Conservation (phyloP, 2,329 filamentous ascomycete species). For the Furcasterigmium furcatum region DNA sequence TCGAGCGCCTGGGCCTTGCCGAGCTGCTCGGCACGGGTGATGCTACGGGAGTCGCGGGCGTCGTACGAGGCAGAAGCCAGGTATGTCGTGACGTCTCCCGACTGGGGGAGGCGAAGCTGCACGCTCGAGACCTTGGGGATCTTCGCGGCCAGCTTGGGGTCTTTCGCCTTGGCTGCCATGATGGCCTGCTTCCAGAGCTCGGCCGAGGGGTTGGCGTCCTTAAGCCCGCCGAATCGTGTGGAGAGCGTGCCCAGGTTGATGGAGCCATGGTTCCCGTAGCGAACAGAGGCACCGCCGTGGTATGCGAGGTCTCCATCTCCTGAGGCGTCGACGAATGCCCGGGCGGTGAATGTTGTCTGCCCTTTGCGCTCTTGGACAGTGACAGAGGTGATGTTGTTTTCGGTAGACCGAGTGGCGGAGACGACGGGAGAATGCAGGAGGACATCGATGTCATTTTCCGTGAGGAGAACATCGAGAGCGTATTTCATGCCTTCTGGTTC, state of each 20-base stretch:
- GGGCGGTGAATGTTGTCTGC: neutral
- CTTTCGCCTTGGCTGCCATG: neutral
- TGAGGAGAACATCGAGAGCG: neutral
- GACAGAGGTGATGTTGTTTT: neutral
- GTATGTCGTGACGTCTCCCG: neutral
- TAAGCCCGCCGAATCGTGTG: neutral
- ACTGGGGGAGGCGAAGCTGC: neutral
- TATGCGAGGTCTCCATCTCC: neutral
- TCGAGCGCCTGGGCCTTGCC: neutral
- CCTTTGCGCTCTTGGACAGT: neutral
- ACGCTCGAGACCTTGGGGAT: neutral
- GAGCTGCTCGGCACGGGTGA: neutral
- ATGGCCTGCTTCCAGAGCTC: neutral
- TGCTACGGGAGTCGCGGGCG: neutral
- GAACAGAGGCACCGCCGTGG: neutral
- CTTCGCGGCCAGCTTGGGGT: neutral
- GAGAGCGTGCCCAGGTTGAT: neutral
- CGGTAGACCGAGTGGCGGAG: neutral
- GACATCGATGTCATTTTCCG: neutral
- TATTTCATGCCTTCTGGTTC: neutral
- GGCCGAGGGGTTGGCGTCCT: neutral
- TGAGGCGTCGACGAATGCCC: neutral
- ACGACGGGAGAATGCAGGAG: neutral
- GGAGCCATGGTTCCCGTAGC: neutral
- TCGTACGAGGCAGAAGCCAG: neutral